These are phyloP conservation scores for Coemansia sp. DNA, from an alignment of 192 early-diverging fungal genomes.

Conservation along the genomic window DNA sequence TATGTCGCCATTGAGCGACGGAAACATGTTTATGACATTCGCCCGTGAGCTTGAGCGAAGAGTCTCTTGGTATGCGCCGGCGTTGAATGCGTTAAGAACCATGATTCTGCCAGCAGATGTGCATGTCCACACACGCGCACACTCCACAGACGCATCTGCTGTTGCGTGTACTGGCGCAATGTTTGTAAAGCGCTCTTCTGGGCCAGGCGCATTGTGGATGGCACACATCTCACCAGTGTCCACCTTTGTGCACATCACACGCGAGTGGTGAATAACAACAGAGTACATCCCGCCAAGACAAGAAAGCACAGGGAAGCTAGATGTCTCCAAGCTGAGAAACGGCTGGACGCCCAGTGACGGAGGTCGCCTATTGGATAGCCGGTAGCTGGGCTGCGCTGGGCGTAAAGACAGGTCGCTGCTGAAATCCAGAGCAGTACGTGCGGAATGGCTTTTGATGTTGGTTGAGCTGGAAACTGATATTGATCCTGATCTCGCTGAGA, in stretches of 20 bases:
- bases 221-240: constrained; percentile 50
- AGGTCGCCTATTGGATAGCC: constrained; percentile 33
- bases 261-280: constrained; percentile 40
- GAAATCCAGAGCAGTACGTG: constrained; percentile 41
- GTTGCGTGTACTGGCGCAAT: constrained; percentile 37
- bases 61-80: constrained; percentile 22
- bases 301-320: constrained; percentile 17
- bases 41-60: constrained; percentile 22
- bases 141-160: constrained; percentile 26
- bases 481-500: not conserved
- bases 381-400: constrained; percentile 28
- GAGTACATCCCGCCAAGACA: constrained; percentile 42
- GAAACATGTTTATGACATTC: constrained; percentile 25
- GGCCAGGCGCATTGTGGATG: constrained; percentile 47
- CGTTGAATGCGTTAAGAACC: constrained; percentile 31
- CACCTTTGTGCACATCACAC: constrained; percentile 48
- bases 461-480: constrained; percentile 8
- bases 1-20: constrained; percentile 30
- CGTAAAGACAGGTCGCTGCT: constrained; percentile 31
- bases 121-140: constrained; percentile 38
- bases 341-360: constrained; percentile 42
- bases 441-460: constrained; percentile 12
- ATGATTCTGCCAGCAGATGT: constrained; percentile 39
- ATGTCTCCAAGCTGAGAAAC: constrained; percentile 34
- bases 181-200: constrained; percentile 51